Percentiles rank a stretch among this genome's conserved stretches.
Conservation (phyloP, 139 green algal species). For the Chlorella sp. region DNA sequence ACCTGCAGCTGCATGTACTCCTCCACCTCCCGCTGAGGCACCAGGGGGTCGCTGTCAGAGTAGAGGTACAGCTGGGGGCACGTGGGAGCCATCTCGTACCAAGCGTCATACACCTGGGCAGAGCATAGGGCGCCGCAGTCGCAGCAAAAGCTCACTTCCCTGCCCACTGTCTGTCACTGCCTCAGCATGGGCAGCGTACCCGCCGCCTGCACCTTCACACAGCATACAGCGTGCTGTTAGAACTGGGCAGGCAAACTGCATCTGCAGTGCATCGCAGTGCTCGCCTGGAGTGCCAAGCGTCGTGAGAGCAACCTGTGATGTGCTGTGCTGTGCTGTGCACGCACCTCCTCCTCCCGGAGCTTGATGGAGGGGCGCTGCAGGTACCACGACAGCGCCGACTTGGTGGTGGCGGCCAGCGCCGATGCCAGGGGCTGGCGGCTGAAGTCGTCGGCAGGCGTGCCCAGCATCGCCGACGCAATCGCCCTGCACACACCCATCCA, state of each 20-base stretch:
- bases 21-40: constrained; percentile 40
- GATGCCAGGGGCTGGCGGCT: neutral
- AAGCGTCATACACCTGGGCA: constrained; percentile 15
- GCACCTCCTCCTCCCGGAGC: constrained; percentile 19
- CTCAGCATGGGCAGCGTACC: neutral
- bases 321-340: neutral
- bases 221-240: neutral
- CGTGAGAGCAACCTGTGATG: neutral
- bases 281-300: neutral
- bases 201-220: neutral
- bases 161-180: neutral
- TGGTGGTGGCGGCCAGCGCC: neutral
- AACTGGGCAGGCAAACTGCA: neutral
- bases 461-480: constrained; percentile 12
- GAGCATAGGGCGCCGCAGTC: neutral
- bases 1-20: constrained; percentile 49
- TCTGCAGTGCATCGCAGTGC: neutral
- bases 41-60: constrained; percentile 49
- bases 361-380: constrained; percentile 10
- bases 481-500: neutral
- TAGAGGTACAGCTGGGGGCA: constrained; percentile 67
- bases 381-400: constrained; percentile 6
- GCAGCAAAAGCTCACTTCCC: neutral
- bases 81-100: constrained; percentile 33
- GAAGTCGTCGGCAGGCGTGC: constrained; percentile 14